Evolutionary conservation across 495 filamentous ascomycete species (phyloP), one percentile per base, ranked within the genome.

Genomic region (Platismatia glauca): DNA sequence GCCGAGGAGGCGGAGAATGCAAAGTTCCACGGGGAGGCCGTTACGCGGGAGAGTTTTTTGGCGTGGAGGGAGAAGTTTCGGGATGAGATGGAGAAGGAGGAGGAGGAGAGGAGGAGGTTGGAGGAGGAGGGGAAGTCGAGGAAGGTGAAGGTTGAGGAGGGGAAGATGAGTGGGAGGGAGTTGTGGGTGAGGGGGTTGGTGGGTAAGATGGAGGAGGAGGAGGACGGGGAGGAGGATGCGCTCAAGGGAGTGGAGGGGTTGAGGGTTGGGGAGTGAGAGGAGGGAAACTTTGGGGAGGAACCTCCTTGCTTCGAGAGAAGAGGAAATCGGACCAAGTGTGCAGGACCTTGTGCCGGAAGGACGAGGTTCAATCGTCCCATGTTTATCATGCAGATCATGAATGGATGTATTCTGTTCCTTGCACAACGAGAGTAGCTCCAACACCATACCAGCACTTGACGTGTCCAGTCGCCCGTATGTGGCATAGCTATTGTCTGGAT

Each of bases 21-120:
- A 60, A 97, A 97, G 73, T 99, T 99, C 75, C 86, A 91, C 65
- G 94, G 94, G n/a, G 89, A 89, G 57, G 79, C 80, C 44, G 94
- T 99, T 4, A 97, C 84, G 41, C 75, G 80, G 27, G 90, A 95
- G 76, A 87, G 85, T 5, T 99, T 97, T 69, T 69, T 88, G 64
- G 81, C 79, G 66, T 97, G 95, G 95, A 77, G 88, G 63, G 83
- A 86, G 33, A 76, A 69, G n/a, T 99, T 97, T 67, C 72, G 83
- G 67, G 78, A 79, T 71, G 92, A 97, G 75, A 82, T 87, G 79
- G 86, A 87, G 71, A 90, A 90, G 59, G 74, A 78, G 65, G 91
- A 91, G 56, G 76, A 79, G 67, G 80, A 84, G 67, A 73, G 75
- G 68, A 80, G 76, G 67, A 74, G 82, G 73, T 78, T 82, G 66